Percentiles rank a stretch among this genome's conserved stretches.
Evolutionary conservation across 1,284 basidiomycete species (phyloP).

Genomic region (Takashimella tepidaria): DNA sequence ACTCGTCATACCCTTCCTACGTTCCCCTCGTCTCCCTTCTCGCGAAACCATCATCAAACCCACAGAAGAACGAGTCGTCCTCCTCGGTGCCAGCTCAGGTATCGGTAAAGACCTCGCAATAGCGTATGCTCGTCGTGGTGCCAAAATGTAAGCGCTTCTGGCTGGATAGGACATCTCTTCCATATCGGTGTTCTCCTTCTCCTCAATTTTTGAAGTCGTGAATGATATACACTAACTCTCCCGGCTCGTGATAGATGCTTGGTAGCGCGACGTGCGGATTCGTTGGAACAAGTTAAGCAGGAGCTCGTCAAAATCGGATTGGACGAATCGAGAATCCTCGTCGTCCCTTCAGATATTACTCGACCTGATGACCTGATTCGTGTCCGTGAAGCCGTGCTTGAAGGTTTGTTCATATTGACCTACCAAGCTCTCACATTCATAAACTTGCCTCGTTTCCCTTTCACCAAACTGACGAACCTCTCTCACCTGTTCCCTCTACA

Average conservation of each 20-base stretch:
- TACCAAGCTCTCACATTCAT: not conserved
- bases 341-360: conserved; percentile 61
- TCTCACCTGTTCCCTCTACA: not conserved
- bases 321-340: conserved; percentile 41
- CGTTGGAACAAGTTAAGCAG: conserved; percentile 57
- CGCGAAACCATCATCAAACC: conserved; percentile 44
- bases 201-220: no score
- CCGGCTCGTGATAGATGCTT: no score
- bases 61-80: conserved; percentile 62
- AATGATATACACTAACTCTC: no score
- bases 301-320: conserved; percentile 54
- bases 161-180: no score
- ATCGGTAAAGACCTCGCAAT: conserved; percentile 71
- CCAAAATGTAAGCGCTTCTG: conserved; percentile 58
- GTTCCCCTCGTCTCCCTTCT: conserved; percentile 21
- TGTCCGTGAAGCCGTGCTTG: conserved; percentile 56
- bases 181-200: no score
- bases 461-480: not conserved
- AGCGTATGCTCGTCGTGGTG: conserved; percentile 68
- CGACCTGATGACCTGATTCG: conserved; percentile 62
- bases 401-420: conserved; percentile 51
- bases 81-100: conserved; percentile 76
- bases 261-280: conserved; percentile 62
- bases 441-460: no score
- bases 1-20: conserved; percentile 22